Conservation (phyloP, 129 eudicot species). For the Apium graveolens region DNA sequence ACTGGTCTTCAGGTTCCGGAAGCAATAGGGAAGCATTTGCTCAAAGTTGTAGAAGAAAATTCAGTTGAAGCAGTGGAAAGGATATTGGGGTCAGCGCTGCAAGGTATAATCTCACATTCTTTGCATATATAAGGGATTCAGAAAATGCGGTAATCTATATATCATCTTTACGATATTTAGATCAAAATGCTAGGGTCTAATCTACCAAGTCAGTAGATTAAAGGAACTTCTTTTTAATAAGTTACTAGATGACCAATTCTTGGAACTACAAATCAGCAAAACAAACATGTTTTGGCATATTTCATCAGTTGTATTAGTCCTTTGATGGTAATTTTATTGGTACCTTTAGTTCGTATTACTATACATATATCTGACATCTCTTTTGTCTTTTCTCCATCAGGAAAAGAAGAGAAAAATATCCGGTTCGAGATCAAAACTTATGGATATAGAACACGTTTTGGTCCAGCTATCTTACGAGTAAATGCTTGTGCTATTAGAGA, state of each 20-base stretch:
- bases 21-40: not conserved
- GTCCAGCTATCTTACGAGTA: constrained; percentile 63
- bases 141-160: not conserved
- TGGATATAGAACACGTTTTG: constrained; percentile 25
- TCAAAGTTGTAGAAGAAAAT: not conserved
- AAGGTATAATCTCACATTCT: not conserved
- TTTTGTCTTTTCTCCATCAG: constrained; percentile 23
- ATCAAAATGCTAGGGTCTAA: no score
- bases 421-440: constrained; percentile 73
- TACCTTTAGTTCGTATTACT: not conserved
- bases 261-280: no score
- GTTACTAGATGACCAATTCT: no score
- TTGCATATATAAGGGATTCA: no score
- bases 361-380: not conserved
- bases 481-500: constrained; percentile 78
- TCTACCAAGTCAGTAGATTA: no score
- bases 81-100: not conserved
- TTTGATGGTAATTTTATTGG: not conserved
- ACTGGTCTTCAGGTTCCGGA: not conserved
- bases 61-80: not conserved
- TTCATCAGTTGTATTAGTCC: not conserved
- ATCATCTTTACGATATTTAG: no score
- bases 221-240: no score
- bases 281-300: no score
- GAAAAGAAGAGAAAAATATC: constrained; percentile 64